Conservation (phyloP, 768 basidiomycete species). For the Dentipellis fragilis region DNA sequence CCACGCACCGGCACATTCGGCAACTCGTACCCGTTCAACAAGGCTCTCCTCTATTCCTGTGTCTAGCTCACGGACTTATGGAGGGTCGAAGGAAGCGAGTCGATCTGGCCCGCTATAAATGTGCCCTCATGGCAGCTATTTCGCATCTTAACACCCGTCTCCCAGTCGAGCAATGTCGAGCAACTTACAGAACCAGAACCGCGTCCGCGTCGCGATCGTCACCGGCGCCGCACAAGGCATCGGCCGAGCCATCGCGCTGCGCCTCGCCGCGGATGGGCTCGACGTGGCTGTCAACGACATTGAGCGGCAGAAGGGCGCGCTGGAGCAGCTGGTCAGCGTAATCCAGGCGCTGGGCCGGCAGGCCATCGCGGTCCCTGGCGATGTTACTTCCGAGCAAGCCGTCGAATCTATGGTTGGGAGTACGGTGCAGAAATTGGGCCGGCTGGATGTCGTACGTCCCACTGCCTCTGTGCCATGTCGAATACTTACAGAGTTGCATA, state of each 20-base stretch:
- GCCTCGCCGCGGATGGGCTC: slow-evolving; percentile 26
- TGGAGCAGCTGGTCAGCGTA: not conserved
- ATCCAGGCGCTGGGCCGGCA: slow-evolving; percentile 6
- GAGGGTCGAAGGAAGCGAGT: no score
- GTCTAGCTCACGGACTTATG: no score
- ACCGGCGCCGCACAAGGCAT: slow-evolving; percentile 25
- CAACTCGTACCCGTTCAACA: no score
- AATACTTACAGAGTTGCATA: not conserved
- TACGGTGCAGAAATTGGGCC: slow-evolving; percentile 3
- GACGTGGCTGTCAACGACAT: slow-evolving; percentile 27
- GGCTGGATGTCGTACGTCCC: slow-evolving; percentile 8
- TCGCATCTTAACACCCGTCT: no score
- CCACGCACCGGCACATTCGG: no score
- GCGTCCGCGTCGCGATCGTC: slow-evolving; percentile 19
- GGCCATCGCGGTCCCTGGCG: not conserved
- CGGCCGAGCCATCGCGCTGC: slow-evolving; percentile 24
- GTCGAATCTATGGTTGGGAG: slow-evolving; percentile 1
- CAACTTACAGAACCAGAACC: no score
- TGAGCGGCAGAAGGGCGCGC: not conserved
- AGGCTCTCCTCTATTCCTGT: no score
- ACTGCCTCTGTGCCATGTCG: not conserved
- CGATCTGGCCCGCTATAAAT: no score
- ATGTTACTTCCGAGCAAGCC: slow-evolving; percentile 4
- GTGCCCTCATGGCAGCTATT: no score
- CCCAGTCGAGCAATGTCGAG: no score